These are phyloP conservation scores for Pseudogymnoascus sp. DNA, from an alignment of 2,329 filamentous ascomycete species.

Conservation along the genomic window DNA sequence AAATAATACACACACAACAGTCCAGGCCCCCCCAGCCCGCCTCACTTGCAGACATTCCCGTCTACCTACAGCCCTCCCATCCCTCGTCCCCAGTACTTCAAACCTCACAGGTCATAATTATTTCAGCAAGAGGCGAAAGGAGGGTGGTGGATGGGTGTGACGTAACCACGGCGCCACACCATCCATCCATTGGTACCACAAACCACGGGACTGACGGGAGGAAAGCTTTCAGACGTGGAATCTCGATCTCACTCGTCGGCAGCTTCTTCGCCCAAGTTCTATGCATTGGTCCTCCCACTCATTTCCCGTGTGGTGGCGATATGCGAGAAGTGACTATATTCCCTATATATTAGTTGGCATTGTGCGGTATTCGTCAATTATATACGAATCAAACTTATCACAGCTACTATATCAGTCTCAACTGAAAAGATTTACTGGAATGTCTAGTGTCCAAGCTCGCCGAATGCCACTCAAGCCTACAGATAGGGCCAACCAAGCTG, in stretches of 20 bases:
- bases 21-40: too few species aligned
- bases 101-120: too few species aligned
- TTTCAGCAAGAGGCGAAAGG: background rate
- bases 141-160: too few species aligned
- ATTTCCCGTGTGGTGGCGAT: background rate
- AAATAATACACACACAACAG: too few species aligned
- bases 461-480: background rate
- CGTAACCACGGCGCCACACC: too few species aligned
- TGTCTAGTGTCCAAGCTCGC: background rate
- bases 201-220: too few species aligned
- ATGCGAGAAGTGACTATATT: background rate
- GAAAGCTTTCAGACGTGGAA: background rate
- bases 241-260: background rate
- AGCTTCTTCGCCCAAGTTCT: background rate
- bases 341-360: background rate
- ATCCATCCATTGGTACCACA: too few species aligned
- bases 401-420: background rate
- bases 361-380: background rate
- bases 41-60: too few species aligned
- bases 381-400: background rate
- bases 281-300: background rate
- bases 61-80: too few species aligned
- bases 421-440: background rate
- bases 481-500: background rate
- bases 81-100: too few species aligned